These are phyloP conservation scores for Leccinellum albellum DNA, from an alignment of 768 basidiomycete genomes.

Conservation along the genomic window DNA sequence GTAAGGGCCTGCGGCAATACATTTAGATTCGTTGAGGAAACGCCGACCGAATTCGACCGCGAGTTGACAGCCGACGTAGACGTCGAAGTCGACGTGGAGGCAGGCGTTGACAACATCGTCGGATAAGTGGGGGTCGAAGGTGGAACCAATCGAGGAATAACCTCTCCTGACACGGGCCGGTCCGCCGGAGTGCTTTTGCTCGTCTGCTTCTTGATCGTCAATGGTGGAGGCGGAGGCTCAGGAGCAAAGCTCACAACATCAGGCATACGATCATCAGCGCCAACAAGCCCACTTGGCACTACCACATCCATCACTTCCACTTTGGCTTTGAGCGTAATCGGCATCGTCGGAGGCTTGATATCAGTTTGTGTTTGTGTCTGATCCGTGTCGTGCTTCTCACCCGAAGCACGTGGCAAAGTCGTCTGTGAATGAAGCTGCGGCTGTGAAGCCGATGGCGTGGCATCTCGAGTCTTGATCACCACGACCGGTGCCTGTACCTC, in stretches of 20 bases:
- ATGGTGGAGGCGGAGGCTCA: slow-evolving; percentile 33
- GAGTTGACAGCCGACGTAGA: slow-evolving; percentile 22
- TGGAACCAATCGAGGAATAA: not conserved
- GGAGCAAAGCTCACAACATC: slow-evolving; percentile 27
- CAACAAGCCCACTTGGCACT: slow-evolving; percentile 18
- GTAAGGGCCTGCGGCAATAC: not conserved
- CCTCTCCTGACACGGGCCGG: not conserved
- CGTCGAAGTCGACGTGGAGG: slow-evolving; percentile 21
- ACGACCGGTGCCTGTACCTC: not conserved
- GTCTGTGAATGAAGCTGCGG: not conserved
- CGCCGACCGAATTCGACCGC: slow-evolving; percentile 26
- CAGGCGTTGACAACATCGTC: slow-evolving; percentile 6
- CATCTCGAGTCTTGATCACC: not conserved
- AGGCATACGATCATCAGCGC: slow-evolving; percentile 16
- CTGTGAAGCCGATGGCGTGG: not conserved
- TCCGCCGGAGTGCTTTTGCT: slow-evolving; percentile 13
- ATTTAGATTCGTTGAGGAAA: slow-evolving; percentile 6
- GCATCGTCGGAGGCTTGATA: slow-evolving; percentile 4
- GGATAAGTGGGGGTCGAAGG: slow-evolving; percentile 8
- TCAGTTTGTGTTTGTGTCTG: slow-evolving; percentile 8
- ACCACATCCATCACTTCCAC: slow-evolving; percentile 23
- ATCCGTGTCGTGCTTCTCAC: slow-evolving; percentile 2
- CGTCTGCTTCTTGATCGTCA: slow-evolving; percentile 18
- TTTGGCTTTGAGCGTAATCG: slow-evolving; percentile 20
- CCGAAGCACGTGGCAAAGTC: not conserved